Conservation (phyloP, 345 rosid genomes). For the Zanthoxylum bungeanum region DNA sequence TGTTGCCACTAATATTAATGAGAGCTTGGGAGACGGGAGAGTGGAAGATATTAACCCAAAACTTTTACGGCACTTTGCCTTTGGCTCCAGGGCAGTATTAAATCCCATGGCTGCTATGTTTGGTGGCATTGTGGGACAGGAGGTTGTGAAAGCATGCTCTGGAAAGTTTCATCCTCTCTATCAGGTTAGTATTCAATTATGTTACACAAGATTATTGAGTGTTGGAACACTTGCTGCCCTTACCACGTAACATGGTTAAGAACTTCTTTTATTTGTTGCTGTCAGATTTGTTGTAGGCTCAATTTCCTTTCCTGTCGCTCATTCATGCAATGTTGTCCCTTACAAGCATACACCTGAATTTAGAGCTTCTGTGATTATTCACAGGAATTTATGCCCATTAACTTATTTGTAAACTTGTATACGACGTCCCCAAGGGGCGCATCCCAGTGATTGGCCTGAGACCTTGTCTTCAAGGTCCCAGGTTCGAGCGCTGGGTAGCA, state of each 20-base stretch:
- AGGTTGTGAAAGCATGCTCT: constrained; percentile 97
- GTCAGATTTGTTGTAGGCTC: neutral
- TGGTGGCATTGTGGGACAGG: constrained; percentile 98
- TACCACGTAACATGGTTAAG: neutral
- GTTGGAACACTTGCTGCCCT: neutral
- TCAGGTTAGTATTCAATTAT: constrained; percentile 52
- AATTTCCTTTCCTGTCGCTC: neutral
- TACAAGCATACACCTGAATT: neutral
- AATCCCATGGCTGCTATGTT: constrained; percentile 99
- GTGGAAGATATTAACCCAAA: constrained; percentile 72
- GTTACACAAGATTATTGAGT: neutral
- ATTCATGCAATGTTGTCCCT: neutral
- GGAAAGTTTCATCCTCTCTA: constrained; percentile 95
- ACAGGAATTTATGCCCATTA: neutral
- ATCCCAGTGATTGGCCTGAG: too few relatives aligned
- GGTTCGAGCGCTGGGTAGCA: too few relatives aligned
- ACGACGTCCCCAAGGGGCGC: too few relatives aligned
- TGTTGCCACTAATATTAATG: constrained; percentile 59
- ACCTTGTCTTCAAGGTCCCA: too few relatives aligned
- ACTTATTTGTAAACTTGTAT: neutral
- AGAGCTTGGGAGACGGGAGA: constrained; percentile 62
- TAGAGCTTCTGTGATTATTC: neutral
- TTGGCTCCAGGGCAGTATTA: constrained; percentile 91
- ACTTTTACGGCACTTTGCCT: constrained; percentile 80
- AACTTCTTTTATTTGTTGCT: neutral